Percentiles rank a stretch among this genome's conserved stretches.
Evolutionary conservation across 2,329 filamentous ascomycete genomes (phyloP).

Genomic region (Claviceps purpurea): DNA sequence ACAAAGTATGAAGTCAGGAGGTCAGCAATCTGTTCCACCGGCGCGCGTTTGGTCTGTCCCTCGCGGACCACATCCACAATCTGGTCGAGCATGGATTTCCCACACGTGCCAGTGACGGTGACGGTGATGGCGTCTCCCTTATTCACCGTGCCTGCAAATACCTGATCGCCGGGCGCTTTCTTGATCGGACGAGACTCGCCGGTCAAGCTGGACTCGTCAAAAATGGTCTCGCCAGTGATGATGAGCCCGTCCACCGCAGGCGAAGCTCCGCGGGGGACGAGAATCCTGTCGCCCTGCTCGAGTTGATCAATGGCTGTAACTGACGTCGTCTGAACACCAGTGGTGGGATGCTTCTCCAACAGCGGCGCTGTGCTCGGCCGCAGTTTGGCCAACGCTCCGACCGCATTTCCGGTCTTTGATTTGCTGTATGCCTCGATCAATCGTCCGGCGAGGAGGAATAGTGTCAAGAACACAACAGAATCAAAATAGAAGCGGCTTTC

Average conservation of each 20-base stretch:
- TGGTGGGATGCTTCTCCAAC: slow-evolving; percentile 32
- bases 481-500: slow-evolving; percentile 66
- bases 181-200: slow-evolving; percentile 57
- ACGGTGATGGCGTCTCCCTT: slow-evolving; percentile 50
- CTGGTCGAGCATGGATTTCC: slow-evolving; percentile 65
- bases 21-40: slow-evolving; percentile 64
- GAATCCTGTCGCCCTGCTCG: slow-evolving; percentile 61
- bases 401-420: slow-evolving; percentile 75
- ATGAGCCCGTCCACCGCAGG: slow-evolving; percentile 72
- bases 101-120: slow-evolving; percentile 49
- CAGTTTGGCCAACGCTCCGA: slow-evolving; percentile 65
- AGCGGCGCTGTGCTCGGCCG: slow-evolving; percentile 65
- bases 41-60: slow-evolving; percentile 62
- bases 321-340: slow-evolving; percentile 22
- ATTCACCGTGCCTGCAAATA: slow-evolving; percentile 66
- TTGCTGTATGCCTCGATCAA: slow-evolving; percentile 84
- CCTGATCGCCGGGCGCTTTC: slow-evolving; percentile 48
- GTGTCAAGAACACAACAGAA: slow-evolving; percentile 79
- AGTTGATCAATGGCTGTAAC: slow-evolving; percentile 51
- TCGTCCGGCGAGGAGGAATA: slow-evolving; percentile 68
- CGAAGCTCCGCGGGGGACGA: slow-evolving; percentile 65
- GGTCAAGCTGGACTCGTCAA: slow-evolving; percentile 86
- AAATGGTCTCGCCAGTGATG: slow-evolving; percentile 48
- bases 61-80: slow-evolving; percentile 67
- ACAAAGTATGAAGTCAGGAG: slow-evolving; percentile 65